Conservation (phyloP, 495 filamentous ascomycete species). For the Aspergillus steynii region DNA sequence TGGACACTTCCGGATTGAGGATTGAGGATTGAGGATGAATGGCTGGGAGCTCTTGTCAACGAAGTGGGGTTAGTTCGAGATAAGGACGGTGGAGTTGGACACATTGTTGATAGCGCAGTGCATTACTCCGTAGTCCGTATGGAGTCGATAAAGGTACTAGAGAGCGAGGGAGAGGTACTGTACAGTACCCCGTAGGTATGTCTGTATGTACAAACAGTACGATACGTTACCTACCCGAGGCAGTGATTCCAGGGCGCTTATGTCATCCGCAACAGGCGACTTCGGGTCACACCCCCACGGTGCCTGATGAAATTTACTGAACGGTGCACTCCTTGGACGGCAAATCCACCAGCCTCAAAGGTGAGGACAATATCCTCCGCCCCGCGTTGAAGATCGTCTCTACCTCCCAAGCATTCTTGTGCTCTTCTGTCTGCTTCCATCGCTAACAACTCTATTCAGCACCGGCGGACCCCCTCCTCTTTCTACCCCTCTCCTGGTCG, state of each 20-base stretch:
- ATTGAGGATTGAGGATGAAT: too few relatives aligned
- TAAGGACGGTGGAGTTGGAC: background rate
- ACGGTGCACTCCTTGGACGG: conserved; percentile 29
- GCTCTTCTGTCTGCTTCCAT: background rate
- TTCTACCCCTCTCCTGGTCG: conserved; percentile 31
- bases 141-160: too few relatives aligned
- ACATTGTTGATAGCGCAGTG: too few relatives aligned
- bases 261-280: conserved; percentile 36
- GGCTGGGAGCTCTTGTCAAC: background rate
- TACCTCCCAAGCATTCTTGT: background rate
- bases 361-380: conserved; percentile 15
- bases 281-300: conserved; percentile 46
- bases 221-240: background rate
- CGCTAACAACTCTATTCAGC: conserved; percentile 10
- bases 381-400: background rate
- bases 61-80: background rate
- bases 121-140: too few relatives aligned
- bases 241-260: conserved; percentile 14
- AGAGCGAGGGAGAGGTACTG: background rate
- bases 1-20: too few relatives aligned
- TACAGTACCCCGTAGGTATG: background rate
- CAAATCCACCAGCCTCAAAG: conserved; percentile 28
- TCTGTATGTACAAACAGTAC: background rate
- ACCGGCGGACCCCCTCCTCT: conserved; percentile 9
- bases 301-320: conserved; percentile 44